Evolutionary conservation across 768 basidiomycete genomes (phyloP), one percentile per base, ranked within the genome.

Genomic region (Psilocybe subaeruginosa): DNA sequence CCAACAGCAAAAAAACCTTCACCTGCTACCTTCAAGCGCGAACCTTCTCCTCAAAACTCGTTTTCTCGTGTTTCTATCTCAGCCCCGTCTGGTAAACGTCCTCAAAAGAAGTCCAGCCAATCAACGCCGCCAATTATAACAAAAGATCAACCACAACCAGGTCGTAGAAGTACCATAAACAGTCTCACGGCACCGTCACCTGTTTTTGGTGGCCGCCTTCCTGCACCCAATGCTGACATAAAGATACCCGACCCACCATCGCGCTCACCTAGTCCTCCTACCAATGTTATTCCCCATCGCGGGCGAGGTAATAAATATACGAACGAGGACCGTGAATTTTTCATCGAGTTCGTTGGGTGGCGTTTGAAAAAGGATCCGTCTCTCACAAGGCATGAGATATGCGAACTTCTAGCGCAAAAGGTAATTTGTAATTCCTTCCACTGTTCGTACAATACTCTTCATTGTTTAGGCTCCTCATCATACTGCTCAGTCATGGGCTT

Each of bases 211-310:
- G 69, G 72, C 49, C 80, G 79, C 54, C 71, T 89, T 33, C 85
- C 87, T 52, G 78, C 86, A 4, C 87, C 87, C n/a, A 82, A 88
- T 67, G 77, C 83, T 50, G 82, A 85, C 50, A 76, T 88, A 56
- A 81, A 78, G 63, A 76, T 87, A 33, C 90, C 88, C 5, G 77
- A 78, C 7, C 85, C 87, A 12, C 89, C 90, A 1, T 85, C 85
- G 19, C 85, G 88, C 49, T 85, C 86, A n/a, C 90, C 90, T 1
- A 84, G 79, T 2, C 90, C 90, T 23, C 90, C 90, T 6, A 80
- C 79, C 8, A 71, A 71, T 58, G 69, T 86, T 29, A 75, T 86
- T 47, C 63, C 60, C 30, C 66, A 70, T 43, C 41, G 41, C 55
- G 79, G 77, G 11, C 73, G 80, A 58, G 87, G 89, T 52, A 82